Base-by-base conservation (phyloP, 768 basidiomycete genomes). In the Boletus subcaerulescens region DNA sequence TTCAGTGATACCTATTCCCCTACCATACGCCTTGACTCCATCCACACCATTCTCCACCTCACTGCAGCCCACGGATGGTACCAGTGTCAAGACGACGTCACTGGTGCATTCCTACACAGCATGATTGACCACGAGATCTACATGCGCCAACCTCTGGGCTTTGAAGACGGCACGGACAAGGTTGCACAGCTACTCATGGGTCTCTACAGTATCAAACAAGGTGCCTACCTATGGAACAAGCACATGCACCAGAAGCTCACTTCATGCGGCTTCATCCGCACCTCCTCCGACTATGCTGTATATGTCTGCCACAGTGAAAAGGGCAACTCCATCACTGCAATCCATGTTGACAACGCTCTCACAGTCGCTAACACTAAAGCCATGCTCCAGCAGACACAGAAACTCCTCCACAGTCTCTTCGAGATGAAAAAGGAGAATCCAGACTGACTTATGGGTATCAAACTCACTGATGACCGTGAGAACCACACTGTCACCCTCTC, bases 61-160 rank as follows among this genome's bases (percentile, higher is more conserved):
- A 3, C 22, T 22, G 22, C 22, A 2, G 3, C 22, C 22, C 22
- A 22, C 3, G 22, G 22, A 2, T 56, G 51, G 60, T 29, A 53
- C 13, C 13, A 17, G 2, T n/a, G 50, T 1, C 58, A 61, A 49
- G 58, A 56, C 3, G 31, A 62, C 6, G 44, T 60, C 4, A 62
- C 43, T 3, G 47, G 58, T 1, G 43, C 58, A 1, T 61, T 51
- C 15, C 14, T 57, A 38, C 41, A 59, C 14, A 53, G 52, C 24
- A 29, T 41, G n/a, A 53, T 59, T 15, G 53, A 45, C 39, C 74
- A 77, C 33, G 59, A 63, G 2, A 75, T 79, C 3, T 78, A 72
- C 40, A 76, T 79, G 72, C 3, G 44, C 5, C 74, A 77, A 59
- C 75, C 76, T 0, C 58, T 64, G 3, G 68, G 72, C 0, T 76